Conservation (phyloP, 345 rosid genomes). For the Ailanthus altissimus region DNA sequence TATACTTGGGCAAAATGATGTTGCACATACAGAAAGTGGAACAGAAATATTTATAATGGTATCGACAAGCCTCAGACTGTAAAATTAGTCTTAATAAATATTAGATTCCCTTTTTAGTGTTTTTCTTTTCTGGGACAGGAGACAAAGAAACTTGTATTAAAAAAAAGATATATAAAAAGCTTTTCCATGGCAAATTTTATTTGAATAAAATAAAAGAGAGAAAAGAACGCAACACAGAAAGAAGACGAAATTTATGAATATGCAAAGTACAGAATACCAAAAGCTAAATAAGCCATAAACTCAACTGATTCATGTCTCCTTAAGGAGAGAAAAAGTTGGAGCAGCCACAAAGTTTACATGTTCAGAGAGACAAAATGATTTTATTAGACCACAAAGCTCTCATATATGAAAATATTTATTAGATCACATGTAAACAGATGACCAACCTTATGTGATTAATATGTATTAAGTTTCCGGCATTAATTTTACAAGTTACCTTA, state of each 20-base stretch:
- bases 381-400: too few species aligned
- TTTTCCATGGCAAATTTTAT: too few species aligned
- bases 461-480: too few species aligned
- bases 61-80: slow-evolving; percentile 5
- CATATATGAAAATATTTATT: too few species aligned
- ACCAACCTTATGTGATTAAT: too few species aligned
- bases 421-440: too few species aligned
- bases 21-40: slow-evolving; percentile 7
- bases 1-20: slow-evolving; percentile 5
- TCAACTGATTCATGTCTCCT: neutral
- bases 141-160: too few species aligned
- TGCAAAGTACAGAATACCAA: neutral
- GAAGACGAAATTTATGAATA: neutral
- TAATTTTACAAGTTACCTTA: too few species aligned
- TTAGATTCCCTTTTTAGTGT: neutral
- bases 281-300: neutral
- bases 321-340: neutral
- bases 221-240: neutral
- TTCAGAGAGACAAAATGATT: neutral
- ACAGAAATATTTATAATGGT: slow-evolving; percentile 1
- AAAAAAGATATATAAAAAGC: too few species aligned
- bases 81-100: neutral
- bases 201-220: too few species aligned
- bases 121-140: too few species aligned
- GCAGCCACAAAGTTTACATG: neutral